Percentiles rank a stretch among this genome's conserved stretches.
These are phyloP conservation scores for Zymoseptoria ardabiliae DNA, from an alignment of 2,329 filamentous ascomycete species.

Conservation along the genomic window DNA sequence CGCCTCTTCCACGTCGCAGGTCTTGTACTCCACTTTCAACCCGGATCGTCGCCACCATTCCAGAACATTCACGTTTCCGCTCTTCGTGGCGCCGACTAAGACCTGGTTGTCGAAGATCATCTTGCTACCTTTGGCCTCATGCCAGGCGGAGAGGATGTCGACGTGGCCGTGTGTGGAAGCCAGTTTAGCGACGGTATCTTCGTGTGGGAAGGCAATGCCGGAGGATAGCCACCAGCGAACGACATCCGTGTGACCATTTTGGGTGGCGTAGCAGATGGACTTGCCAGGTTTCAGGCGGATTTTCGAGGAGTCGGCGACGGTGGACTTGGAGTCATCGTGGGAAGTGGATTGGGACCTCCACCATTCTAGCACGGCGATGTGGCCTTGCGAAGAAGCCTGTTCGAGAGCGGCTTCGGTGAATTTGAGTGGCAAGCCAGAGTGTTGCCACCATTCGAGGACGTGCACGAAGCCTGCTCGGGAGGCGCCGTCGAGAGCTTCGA, in stretches of 20 bases:
- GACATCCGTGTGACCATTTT: conserved; percentile 69
- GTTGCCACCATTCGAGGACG: conserved; percentile 87
- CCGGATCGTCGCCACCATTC: conserved; percentile 86
- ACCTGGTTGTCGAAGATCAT: conserved; percentile 79
- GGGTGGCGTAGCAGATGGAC: conserved; percentile 73
- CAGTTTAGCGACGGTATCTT: conserved; percentile 74
- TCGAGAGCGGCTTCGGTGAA: conserved; percentile 85
- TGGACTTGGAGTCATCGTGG: conserved; percentile 22
- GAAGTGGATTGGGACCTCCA: conserved; percentile 59
- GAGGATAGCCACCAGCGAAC: conserved; percentile 85
- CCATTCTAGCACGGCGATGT: conserved; percentile 84
- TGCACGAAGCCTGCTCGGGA: conserved; percentile 78
- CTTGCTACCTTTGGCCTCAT: conserved; percentile 63
- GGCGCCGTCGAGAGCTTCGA: conserved; percentile 79
- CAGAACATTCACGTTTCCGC: conserved; percentile 74
- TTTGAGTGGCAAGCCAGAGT: conserved; percentile 68
- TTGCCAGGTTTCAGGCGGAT: conserved; percentile 71
- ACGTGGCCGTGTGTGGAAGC: conserved; percentile 81
- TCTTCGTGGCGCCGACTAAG: conserved; percentile 77
- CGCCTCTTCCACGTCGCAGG: conserved; percentile 90
- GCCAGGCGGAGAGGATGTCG: conserved; percentile 76
- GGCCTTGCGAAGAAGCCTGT: conserved; percentile 75
- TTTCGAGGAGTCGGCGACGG: conserved; percentile 21
- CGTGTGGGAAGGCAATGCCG: conserved; percentile 69
- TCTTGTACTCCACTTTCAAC: conserved; percentile 81